These are phyloP conservation scores for Agrocybe praecox DNA, from an alignment of 768 basidiomycete genomes.

Conservation along the genomic window DNA sequence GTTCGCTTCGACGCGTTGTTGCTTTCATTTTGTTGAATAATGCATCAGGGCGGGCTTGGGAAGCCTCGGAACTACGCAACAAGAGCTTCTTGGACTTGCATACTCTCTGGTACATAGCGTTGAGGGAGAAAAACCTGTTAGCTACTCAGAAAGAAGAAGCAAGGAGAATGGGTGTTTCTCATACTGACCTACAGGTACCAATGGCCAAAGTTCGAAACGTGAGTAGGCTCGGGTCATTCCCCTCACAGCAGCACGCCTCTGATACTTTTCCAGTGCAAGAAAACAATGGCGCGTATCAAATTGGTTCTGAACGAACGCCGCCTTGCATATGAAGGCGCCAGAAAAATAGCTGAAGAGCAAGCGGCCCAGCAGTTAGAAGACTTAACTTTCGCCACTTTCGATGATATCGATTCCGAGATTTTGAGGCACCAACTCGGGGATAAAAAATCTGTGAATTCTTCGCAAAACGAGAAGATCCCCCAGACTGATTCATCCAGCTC, in stretches of 20 bases:
- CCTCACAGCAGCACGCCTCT: conserved; percentile 1
- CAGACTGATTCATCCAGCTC: background rate
- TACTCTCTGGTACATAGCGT: conserved; percentile 89
- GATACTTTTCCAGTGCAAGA: conserved; percentile 65
- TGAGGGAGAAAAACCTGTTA: conserved; percentile 88
- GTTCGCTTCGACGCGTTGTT: conserved; percentile 9
- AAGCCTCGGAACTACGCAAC: conserved; percentile 79
- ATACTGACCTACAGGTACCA: conserved; percentile 31
- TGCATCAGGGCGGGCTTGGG: conserved; percentile 83
- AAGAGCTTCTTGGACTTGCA: conserved; percentile 95
- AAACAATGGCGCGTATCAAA: conserved; percentile 97
- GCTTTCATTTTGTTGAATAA: conserved; percentile 6
- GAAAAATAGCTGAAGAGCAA: conserved; percentile 41
- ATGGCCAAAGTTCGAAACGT: conserved; percentile 46
- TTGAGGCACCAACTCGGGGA: background rate
- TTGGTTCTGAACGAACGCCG: conserved; percentile 89
- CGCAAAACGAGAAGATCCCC: background rate
- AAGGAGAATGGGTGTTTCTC: conserved; percentile 56
- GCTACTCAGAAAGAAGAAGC: conserved; percentile 85
- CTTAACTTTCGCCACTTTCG: background rate
- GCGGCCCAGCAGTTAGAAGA: conserved; percentile 1
- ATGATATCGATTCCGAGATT: conserved; percentile 6
- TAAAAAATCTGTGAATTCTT: background rate
- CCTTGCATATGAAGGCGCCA: conserved; percentile 77
- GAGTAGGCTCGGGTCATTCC: conserved; percentile 17